Conservation (phyloP, 306 rosid genomes). For the Biancaea sappan region DNA sequence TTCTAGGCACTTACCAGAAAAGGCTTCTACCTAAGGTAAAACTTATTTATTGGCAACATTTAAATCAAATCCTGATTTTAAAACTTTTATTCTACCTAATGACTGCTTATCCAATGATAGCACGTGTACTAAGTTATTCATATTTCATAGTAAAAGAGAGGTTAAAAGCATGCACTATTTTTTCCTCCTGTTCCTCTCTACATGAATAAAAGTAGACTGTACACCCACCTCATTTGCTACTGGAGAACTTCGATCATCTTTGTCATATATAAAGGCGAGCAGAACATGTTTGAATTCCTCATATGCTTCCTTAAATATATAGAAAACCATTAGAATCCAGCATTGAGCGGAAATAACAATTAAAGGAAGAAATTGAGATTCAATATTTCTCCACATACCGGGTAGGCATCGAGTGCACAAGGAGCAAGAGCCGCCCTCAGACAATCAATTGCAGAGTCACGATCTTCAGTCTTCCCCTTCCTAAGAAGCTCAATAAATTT, state of each 20-base stretch:
- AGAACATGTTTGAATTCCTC: conserved; percentile 98
- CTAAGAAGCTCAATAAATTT: conserved; percentile 95
- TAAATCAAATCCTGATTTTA: background rate
- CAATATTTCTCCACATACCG: conserved; percentile 53
- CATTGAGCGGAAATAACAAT: background rate
- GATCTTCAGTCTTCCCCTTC: conserved; percentile 74
- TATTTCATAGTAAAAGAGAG: background rate
- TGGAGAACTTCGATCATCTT: conserved; percentile 80
- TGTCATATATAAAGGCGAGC: conserved; percentile 91
- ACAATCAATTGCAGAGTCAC: conserved; percentile 83
- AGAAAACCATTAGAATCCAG: conserved; percentile 44
- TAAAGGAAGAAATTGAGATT: background rate
- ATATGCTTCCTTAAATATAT: conserved; percentile 90
- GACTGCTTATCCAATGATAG: background rate
- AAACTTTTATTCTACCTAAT: background rate
- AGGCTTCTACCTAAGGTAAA: background rate
- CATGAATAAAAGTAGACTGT: conserved; percentile 12
- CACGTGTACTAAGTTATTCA: background rate
- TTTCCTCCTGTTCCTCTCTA: background rate
- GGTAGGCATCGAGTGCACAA: conserved; percentile 96
- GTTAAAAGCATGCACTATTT: background rate
- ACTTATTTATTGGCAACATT: background rate
- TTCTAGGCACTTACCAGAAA: background rate
- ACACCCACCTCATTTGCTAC: conserved; percentile 81
- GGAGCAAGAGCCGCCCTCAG: conserved; percentile 90